Evolutionary conservation across 176 grass and related monocot genomes (phyloP), one percentile per base, ranked within the genome.

Genomic region (Themeda triandra): DNA sequence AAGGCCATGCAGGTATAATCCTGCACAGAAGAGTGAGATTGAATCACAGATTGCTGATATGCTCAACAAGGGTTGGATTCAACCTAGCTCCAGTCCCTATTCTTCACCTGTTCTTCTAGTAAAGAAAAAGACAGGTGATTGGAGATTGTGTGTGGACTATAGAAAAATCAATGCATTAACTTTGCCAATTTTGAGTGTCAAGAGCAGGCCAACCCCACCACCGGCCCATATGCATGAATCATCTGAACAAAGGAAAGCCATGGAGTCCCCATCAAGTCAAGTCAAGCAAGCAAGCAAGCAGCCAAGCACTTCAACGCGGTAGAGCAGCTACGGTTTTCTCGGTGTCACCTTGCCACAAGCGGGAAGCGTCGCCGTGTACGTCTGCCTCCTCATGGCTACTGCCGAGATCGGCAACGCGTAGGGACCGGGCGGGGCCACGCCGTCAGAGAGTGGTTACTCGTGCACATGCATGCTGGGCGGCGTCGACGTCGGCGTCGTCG

Each of bases 321-420:
- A 42, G 8, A 54, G 39, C 45, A 77, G 48, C 88, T 90, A 90
- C 79, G 88, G 88, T 90, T 88, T 88, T 90, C 74, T 66, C 45
- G 74, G 73, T 59, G 67, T 66, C 75, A 28, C 33, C 51, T 68
- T 76, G 46, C 86, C 71, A 53, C 30, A 64, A 75, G 31, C 48
- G 69, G 80, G 75, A 87, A 75, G 60, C 60, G 75, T 75, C 88
- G 9, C 48, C 39, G 58, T 69, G 84, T n/a, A n/a, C n/a, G n/a
- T 29, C 66, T 66, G 80, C 36, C 86, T 37, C 73, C 64, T 48
- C 72, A 64, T 66, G 88, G 66, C 84, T 79, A 42, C 80, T 67
- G 56, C 84, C 79, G 11, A 68, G 80, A 85, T 85, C 71, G 87
- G 69, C 76, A 75, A 66, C 29, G 28, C 29, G 76, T 67, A 56